Base-by-base conservation (phyloP, 1,284 basidiomycete genomes). In the Malassezia equina region DNA sequence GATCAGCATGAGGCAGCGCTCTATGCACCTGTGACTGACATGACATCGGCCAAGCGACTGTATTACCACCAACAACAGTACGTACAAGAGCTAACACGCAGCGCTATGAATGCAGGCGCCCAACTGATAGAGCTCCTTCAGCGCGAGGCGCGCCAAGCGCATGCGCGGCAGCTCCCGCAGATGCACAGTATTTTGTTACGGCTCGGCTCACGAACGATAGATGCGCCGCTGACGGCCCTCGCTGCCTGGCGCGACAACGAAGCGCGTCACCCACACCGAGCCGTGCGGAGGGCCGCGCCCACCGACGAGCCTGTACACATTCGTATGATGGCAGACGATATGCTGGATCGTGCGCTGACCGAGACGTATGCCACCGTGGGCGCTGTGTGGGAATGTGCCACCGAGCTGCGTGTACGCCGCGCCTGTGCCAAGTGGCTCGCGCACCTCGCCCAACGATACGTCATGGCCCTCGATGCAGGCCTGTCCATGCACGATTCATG, bases 391-490 rank as follows among this genome's bases (percentile, higher is more conserved):
- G 93, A 96, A 69, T 86, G 91, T 68, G 83, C 82, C 17, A 80
- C 78, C 2, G 81, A 95, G 49, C 76, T 75, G 11, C 76, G 78
- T 8, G 91, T 91, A 78, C 83, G 84, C 55, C 79, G 82, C 1
- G 84, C 84, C 1, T 98, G 93, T 90, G 83, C 96, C 49, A 91
- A 99, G 75, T 89, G 90, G 5, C 83, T 98, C 12, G 93, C 93
- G 23, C 91, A 96, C 76, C 81, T 99, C 29, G 90, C 93, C 0
- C 80, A 91, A 25, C 96, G 94, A 73, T 82, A 88, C 29, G 28
- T 34, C 7, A 45, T 27, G 4, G 51, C 48, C 15, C 47, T 31
- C 19, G 47, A 50, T 83, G 95, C 80, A 86, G 90, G 56, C 80
- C 91, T 43, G 86, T 90, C 67, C 93, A 96, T 76, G 85, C 88